phyloP scores from a whole-genome alignment of 768 basidiomycete genomes.

The Filobasidium wieringae region DNA sequence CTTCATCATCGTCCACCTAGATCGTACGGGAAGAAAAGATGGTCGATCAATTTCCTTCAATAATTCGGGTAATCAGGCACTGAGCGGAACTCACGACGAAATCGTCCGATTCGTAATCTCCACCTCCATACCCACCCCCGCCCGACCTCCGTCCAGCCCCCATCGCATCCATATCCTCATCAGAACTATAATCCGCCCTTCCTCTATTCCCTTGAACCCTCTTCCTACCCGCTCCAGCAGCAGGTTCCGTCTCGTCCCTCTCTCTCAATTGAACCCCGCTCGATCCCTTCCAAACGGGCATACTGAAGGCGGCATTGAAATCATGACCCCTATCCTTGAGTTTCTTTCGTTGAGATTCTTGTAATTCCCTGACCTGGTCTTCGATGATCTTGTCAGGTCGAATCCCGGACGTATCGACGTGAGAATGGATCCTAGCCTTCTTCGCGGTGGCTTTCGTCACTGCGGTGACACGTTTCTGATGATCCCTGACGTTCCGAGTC shows the following conservation, averaged over 20 bases:
- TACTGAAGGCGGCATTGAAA: conserved; percentile 2
- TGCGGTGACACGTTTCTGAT: conserved; percentile 20
- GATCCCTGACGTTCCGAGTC: conserved; percentile 27
- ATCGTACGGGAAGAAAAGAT: not conserved
- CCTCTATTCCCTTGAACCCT: conserved; percentile 5
- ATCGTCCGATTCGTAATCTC: conserved; percentile 35
- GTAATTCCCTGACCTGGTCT: conserved; percentile 14
- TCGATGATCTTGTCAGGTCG: conserved; percentile 5
- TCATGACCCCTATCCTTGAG: conserved; percentile 8
- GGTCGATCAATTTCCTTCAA: conserved; percentile 17
- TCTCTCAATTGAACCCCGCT: not conserved
- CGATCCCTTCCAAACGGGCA: not conserved
- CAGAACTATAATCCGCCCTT: not conserved
- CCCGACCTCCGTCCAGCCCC: conserved; percentile 1
- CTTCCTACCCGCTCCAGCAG: conserved; percentile 10
- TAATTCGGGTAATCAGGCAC: conserved; percentile 4
- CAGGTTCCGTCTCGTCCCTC: conserved; percentile 4
- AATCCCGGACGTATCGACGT: conserved; percentile 9
- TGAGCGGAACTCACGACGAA: conserved; percentile 26
- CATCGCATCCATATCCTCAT: conserved; percentile 6
- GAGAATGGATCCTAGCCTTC: conserved; percentile 6
- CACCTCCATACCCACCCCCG: conserved; percentile 14
- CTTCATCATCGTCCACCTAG: conserved; percentile 15
- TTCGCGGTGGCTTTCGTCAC: not conserved
- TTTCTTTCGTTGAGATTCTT: conserved; percentile 9